Conservation (phyloP, 2,329 filamentous ascomycete genomes). For the Phialophora verrucosa region DNA sequence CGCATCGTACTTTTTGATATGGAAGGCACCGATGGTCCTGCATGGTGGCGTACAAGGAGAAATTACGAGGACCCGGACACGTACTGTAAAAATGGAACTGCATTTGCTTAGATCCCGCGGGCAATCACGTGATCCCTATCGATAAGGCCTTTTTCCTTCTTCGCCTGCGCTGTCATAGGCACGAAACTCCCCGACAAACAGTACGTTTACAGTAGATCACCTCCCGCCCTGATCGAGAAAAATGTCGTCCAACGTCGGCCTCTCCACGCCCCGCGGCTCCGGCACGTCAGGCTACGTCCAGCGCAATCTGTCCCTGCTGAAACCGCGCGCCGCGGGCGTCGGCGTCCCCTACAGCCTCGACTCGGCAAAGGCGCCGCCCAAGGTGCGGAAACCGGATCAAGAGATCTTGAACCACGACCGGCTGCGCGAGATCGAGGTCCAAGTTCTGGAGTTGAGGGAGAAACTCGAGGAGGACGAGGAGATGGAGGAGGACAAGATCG, state of each 20-base stretch:
- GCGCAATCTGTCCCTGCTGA: constrained; percentile 88
- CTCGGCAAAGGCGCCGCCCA: constrained; percentile 47
- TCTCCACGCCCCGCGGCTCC: constrained; percentile 89
- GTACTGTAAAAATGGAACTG: too few species aligned
- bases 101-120: too few species aligned
- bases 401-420: constrained; percentile 94
- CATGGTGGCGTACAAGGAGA: too few species aligned
- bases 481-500: constrained; percentile 84
- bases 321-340: constrained; percentile 73
- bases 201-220: background rate
- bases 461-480: constrained; percentile 87
- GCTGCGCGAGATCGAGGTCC: constrained; percentile 87
- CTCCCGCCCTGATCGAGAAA: constrained; percentile 46
- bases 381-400: constrained; percentile 81
- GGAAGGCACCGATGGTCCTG: too few species aligned
- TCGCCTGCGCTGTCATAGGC: background rate
- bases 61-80: too few species aligned
- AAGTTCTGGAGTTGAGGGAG: constrained; percentile 88
- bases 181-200: too few species aligned
- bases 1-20: too few species aligned
- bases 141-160: background rate
- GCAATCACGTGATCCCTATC: constrained; percentile 18
- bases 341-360: constrained; percentile 68
- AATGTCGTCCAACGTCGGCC: constrained; percentile 97
- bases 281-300: constrained; percentile 98